Evolutionary conservation across 179 eudicot species (phyloP), one percentile per base, ranked within the genome.

Genomic region (Beta lomatogona): DNA sequence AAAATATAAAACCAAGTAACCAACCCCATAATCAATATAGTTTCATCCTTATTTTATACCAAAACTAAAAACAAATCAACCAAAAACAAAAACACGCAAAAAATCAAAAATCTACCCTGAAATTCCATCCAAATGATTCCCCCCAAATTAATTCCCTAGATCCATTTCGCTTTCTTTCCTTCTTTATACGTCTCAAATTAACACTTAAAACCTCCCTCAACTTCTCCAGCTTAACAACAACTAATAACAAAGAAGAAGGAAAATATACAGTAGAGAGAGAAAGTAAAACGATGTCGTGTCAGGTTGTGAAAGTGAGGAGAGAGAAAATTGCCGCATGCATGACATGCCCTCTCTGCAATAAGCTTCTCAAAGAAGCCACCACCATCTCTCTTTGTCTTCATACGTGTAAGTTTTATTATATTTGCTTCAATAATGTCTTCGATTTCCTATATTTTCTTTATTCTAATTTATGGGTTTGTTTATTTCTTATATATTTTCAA

Each of bases 351-450:
- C 85, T 88, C 9, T 88, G 89, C 59, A 46, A 85, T 0, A 85
- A 83, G 70, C 89, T 87, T 44, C 85, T 85, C 57, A 78, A 21
- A 22, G 83, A 87, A 13, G 88, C 89, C 16, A 87, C 88, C 58
- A 87, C 89, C 14, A 87, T 87, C 63, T 87, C 89, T 12, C 85
- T 87, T 45, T 88, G 90, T 22, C 90, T 88, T 77, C 90, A 88
- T 78, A 88, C 90, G 31, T 88, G 88, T 88, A 76, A 61, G 84
- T 64, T 28, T 31, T 21, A 10, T 66, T 14, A 22, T 50, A 5
- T 44, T 46, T 54, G 4, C 2, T 53, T 2, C 25, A 52, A 22
- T 36, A 36, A 36, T 65, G 64, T 4, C 44, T 45, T 28, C 13
- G 5, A 16, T 21, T 68, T 60, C 73, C 0, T 44, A 50, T 10